Evolutionary conservation across 805 yeast genomes (phyloP).

Genomic region (Debaryomyces hansenii): DNA sequence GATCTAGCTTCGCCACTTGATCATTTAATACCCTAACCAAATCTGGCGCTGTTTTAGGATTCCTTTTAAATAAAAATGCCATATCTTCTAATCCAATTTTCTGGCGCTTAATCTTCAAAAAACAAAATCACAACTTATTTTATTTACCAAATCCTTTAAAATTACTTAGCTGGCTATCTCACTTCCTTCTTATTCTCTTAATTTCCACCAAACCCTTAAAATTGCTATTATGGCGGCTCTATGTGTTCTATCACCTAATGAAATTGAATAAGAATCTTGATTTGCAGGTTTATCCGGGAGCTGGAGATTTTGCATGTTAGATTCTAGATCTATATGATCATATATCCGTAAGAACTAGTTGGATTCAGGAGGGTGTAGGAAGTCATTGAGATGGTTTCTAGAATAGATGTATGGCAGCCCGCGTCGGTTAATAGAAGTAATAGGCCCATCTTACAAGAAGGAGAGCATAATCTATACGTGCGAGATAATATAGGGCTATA

Average conservation of each 20-base stretch:
- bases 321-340: too few species aligned
- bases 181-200: too few species aligned
- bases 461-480: conserved; percentile 34
- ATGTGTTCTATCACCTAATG: too few species aligned
- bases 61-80: conserved; percentile 90
- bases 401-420: conserved; percentile 31
- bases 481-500: conserved; percentile 64
- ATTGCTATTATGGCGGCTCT: too few species aligned
- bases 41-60: conserved; percentile 87
- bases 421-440: conserved; percentile 37
- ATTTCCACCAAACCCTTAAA: too few species aligned
- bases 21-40: conserved; percentile 75
- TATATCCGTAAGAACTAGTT: too few species aligned
- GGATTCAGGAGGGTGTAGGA: not conserved
- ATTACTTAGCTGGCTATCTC: too few species aligned
- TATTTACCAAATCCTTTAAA: not conserved
- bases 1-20: conserved; percentile 62
- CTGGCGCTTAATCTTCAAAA: not conserved
- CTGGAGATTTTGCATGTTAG: too few species aligned
- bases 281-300: too few species aligned
- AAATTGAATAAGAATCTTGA: too few species aligned
- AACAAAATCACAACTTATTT: conserved; percentile 6
- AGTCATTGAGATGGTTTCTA: conserved; percentile 8
- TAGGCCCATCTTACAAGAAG: conserved; percentile 35
- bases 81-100: conserved; percentile 30